These are phyloP conservation scores for Monosiga brevicollis DNA, from an alignment of 78 protist genomes.

Conservation along the genomic window DNA sequence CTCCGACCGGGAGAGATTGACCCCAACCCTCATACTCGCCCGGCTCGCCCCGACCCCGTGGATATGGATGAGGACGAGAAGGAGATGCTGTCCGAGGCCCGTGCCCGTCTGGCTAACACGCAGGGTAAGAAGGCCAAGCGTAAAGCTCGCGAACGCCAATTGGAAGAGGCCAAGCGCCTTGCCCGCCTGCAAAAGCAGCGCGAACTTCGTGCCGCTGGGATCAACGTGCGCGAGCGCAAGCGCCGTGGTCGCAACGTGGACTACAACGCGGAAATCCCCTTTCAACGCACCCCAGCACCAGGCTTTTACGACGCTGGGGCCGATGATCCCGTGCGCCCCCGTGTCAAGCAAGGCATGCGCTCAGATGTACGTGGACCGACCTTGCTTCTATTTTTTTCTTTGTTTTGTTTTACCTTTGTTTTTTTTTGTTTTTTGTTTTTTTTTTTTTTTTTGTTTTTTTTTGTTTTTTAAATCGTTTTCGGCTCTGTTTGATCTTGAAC, in stretches of 20 bases:
- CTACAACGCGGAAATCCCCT: constrained; percentile 24
- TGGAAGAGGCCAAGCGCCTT: constrained; percentile 94
- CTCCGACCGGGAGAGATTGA: constrained; percentile 93
- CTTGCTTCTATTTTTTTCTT: too few relatives aligned
- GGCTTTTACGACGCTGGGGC: constrained; percentile 13
- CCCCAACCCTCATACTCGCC: constrained; percentile 90
- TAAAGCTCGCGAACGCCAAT: constrained; percentile 90
- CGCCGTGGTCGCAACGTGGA: not conserved
- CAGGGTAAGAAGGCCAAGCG: constrained; percentile 97
- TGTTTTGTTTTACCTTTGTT: not conserved
- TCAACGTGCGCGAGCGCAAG: constrained; percentile 17
- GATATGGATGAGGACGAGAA: constrained; percentile 99
- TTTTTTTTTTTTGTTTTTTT: not conserved
- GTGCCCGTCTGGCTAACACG: constrained; percentile 99
- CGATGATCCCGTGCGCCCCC: not conserved
- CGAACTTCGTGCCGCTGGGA: constrained; percentile 90
- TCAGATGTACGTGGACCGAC: too few relatives aligned
- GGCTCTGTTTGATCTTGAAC: not conserved
- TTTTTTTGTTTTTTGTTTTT: not conserved
- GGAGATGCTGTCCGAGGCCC: constrained; percentile 94
- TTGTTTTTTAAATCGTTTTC: not conserved
- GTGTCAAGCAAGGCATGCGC: too few relatives aligned
- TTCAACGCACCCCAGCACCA: not conserved
- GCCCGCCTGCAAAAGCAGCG: constrained; percentile 92
- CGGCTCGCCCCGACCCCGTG: constrained; percentile 97